Percentiles rank a stretch among this genome's conserved stretches.
These are phyloP conservation scores for Allium fistulosum DNA, from an alignment of 106 monocot species.

Conservation along the genomic window DNA sequence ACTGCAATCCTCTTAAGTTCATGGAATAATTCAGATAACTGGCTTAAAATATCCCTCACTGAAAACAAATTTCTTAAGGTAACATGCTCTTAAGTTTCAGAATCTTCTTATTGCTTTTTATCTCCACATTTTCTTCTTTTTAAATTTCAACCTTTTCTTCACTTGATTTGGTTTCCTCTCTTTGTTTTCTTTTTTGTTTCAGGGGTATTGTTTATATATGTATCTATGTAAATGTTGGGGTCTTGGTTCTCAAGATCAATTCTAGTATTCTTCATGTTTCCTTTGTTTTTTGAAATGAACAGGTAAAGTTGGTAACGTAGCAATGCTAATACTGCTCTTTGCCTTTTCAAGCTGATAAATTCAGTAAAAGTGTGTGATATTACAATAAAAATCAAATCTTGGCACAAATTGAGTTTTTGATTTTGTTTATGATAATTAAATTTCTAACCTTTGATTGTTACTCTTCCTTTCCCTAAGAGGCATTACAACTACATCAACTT, in stretches of 20 bases:
- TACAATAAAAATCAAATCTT: too few species aligned
- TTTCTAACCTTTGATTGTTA: too few species aligned
- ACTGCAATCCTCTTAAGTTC: slow-evolving; percentile 64
- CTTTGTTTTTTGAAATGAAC: background rate
- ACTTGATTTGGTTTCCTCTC: slow-evolving; percentile 58
- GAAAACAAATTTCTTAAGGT: slow-evolving; percentile 76
- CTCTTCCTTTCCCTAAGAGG: background rate
- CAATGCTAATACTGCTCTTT: background rate
- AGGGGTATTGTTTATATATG: background rate
- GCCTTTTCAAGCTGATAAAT: slow-evolving; percentile 5
- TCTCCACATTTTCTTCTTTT: background rate
- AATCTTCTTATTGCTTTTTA: slow-evolving; percentile 1
- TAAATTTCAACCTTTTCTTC: slow-evolving; percentile 22
- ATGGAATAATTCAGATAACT: slow-evolving; percentile 80
- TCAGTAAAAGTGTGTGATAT: too few species aligned
- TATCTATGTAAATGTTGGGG: slow-evolving; percentile 21
- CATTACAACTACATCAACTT: too few species aligned
- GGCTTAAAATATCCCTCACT: slow-evolving; percentile 22
- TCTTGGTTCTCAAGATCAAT: slow-evolving; percentile 79
- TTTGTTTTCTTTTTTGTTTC: slow-evolving; percentile 14
- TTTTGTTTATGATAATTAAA: too few species aligned
- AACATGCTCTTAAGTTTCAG: slow-evolving; percentile 46
- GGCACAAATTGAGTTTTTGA: too few species aligned
- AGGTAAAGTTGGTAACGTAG: background rate
- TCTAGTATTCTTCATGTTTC: slow-evolving; percentile 19